Evolutionary conservation across 129 eudicot species (phyloP), one percentile per base, ranked within the genome.

Genomic region (Lonicera japonica): DNA sequence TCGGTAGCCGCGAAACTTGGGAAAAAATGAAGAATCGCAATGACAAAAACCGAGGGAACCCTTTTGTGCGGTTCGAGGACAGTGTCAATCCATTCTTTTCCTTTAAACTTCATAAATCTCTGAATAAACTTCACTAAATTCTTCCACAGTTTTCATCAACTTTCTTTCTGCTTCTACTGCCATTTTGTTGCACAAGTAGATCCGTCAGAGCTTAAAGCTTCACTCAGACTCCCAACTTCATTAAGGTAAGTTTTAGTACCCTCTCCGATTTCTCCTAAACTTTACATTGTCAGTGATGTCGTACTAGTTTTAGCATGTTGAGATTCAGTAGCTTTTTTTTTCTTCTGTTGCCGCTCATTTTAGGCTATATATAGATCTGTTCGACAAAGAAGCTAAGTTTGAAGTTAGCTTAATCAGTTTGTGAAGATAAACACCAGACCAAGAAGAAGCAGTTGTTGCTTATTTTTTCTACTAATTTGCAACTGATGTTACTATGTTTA

Each of bases 1-100:
- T 72, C 61, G 71, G 64, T 74, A 74, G 84, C 77, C 70, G 84
- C 70, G 53, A 52, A 76, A 68, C n/a, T n/a, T n/a, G n/a, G n/a
- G n/a, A 11, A 54, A 56, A 76, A 75, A 80, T 65, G 64, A 53
- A 63, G 47, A 70, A n/a, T 66, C 70, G 67, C 36, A 43, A 65
- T 62, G 58, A 61, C 38, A 17, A n/a, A 5, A 69, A 55, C 36
- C 38, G 21, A 64, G 48, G 36, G 53, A 60, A 59, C n/a, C n/a
- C 45, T 3, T 12, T 58, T 52, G 0, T 29, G 36, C 6, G 36
- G 14, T 39, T 19, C 36, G 41, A 18, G 40, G 24, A 18, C 61
- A n/a, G n/a, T 7, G 48, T 14, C 17, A 24, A 24, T 39, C 36
- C 36, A 29, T 1, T 29, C 36, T 61, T 21, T n/a, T 66, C 34